A percentile compares a stretch with the other conserved stretches of the same genome.
These are phyloP conservation scores for Pilatotrama ljubarskyi DNA, from an alignment of 768 basidiomycete species.

Conservation along the genomic window DNA sequence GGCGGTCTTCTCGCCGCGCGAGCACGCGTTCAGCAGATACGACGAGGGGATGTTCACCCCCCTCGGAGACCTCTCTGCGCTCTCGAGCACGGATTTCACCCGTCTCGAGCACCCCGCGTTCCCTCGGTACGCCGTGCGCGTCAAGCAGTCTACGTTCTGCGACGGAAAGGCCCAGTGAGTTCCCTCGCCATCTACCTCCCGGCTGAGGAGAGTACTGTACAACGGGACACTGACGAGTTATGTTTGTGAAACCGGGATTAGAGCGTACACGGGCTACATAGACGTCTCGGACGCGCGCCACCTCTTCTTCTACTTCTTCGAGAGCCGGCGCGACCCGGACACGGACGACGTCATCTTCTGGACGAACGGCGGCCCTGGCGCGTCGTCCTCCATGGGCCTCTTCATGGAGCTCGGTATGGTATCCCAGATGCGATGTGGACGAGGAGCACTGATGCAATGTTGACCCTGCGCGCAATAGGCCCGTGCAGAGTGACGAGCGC, in stretches of 20 bases:
- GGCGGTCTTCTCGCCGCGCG: background rate
- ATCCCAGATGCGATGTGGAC: too few species aligned
- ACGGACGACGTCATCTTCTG: conserved; percentile 35
- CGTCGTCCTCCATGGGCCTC: conserved; percentile 31
- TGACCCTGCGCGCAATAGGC: conserved; percentile 35
- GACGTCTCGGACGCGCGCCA: conserved; percentile 56
- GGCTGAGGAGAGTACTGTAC: background rate
- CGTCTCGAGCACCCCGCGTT: conserved; percentile 45
- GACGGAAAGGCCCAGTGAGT: conserved; percentile 39
- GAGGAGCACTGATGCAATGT: too few species aligned
- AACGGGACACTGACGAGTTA: too few species aligned
- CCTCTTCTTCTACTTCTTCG: conserved; percentile 49
- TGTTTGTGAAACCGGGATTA: conserved; percentile 29
- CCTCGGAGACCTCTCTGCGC: conserved; percentile 29
- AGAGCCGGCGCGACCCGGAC: conserved; percentile 39
- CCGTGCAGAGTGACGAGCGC: conserved; percentile 63
- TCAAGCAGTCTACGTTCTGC: conserved; percentile 45
- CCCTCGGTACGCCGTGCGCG: conserved; percentile 42
- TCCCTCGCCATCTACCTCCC: background rate
- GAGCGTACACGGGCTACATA: conserved; percentile 70
- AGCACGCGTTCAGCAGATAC: conserved; percentile 1
- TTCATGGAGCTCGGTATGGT: conserved; percentile 51
- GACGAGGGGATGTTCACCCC: conserved; percentile 38
- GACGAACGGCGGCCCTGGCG: conserved; percentile 36
- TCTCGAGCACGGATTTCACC: conserved; percentile 37